Evolutionary conservation across 192 early-diverging fungal genomes (phyloP).

Genomic region (Spizellomyces punctatus): DNA sequence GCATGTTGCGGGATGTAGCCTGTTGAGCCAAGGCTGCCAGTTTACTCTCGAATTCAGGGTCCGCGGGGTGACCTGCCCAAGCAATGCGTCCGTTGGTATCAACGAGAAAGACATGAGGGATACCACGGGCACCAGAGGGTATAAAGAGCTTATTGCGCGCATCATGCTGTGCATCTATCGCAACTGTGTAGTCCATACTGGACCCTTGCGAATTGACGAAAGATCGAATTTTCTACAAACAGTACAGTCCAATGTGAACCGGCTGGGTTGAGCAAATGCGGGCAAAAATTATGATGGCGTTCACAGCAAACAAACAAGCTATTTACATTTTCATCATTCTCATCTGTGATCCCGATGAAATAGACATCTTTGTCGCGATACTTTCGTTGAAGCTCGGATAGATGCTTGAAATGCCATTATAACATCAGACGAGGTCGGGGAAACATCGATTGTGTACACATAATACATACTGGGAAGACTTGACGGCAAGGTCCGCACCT

Average conservation of each 20-base stretch:
- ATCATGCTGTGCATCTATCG: slow-evolving; percentile 45
- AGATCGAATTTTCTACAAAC: slow-evolving; percentile 39
- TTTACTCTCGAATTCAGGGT: slow-evolving; percentile 41
- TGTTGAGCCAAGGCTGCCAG: slow-evolving; percentile 34
- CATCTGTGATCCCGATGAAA: slow-evolving; percentile 56
- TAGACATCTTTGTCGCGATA: slow-evolving; percentile 49
- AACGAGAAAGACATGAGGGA: slow-evolving; percentile 54
- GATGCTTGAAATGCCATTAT: not conserved
- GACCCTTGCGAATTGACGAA: slow-evolving; percentile 47
- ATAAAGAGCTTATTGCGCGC: slow-evolving; percentile 33
- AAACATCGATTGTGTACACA: not conserved
- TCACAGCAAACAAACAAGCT: no score
- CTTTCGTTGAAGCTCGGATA: slow-evolving; percentile 49
- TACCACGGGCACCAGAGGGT: slow-evolving; percentile 51
- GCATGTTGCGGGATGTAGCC: slow-evolving; percentile 19
- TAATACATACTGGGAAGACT: slow-evolving; percentile 8
- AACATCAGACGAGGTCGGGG: not conserved
- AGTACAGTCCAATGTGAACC: no score
- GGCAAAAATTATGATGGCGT: no score
- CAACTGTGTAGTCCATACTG: slow-evolving; percentile 59
- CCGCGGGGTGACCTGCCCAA: slow-evolving; percentile 56
- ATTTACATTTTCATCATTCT: slow-evolving; percentile 48
- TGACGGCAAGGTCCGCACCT: slow-evolving; percentile 26
- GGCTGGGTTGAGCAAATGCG: no score
- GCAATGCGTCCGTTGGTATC: slow-evolving; percentile 48